These are phyloP conservation scores for Gillenia trifoliata DNA, from an alignment of 306 rosid species.

Conservation along the genomic window DNA sequence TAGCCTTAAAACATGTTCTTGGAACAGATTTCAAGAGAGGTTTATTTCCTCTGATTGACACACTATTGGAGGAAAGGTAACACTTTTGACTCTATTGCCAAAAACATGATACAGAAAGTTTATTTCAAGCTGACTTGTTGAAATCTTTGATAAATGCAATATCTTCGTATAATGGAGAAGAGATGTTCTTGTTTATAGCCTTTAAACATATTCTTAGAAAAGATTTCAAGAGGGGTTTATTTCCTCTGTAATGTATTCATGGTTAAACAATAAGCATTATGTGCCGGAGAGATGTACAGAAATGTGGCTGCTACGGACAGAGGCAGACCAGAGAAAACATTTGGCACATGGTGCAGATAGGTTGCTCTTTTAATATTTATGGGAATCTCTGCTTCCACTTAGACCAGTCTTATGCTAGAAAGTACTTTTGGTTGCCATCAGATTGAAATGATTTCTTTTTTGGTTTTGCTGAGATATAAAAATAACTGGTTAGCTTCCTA, in stretches of 20 bases:
- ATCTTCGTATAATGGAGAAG: not conserved
- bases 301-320: not conserved
- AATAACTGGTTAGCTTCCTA: not conserved
- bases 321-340: not conserved
- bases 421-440: not conserved
- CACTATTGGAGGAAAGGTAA: slow-evolving; percentile 93
- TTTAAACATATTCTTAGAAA: slow-evolving; percentile 95
- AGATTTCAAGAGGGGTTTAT: slow-evolving; percentile 90
- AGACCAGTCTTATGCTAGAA: not conserved
- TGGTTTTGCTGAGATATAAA: not conserved
- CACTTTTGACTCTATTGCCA: slow-evolving; percentile 11
- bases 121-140: not conserved
- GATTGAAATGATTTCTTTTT: not conserved
- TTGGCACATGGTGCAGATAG: not conserved
- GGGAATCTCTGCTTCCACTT: not conserved
- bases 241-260: slow-evolving; percentile 43
- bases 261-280: not conserved
- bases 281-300: not conserved
- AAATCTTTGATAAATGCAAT: not conserved
- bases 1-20: slow-evolving; percentile 95
- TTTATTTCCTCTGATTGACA: slow-evolving; percentile 94
- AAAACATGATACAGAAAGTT: not conserved
- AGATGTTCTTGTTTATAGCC: slow-evolving; percentile 49
- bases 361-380: not conserved
- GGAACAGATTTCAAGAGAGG: slow-evolving; percentile 99